Conservation (phyloP, 495 filamentous ascomycete species). For the Glarea lozoyensis region DNA sequence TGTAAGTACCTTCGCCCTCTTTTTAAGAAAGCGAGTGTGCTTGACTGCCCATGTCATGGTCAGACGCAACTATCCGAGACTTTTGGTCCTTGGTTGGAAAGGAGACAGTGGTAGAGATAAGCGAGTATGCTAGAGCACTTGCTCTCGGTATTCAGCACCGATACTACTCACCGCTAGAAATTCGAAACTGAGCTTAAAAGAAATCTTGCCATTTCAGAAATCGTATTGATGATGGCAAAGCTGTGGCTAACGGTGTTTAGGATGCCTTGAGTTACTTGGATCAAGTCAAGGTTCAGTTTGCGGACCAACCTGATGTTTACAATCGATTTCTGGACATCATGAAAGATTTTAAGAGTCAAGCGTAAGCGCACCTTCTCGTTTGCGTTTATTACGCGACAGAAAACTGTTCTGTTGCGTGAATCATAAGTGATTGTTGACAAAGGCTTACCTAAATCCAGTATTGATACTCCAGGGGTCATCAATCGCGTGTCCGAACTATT, state of each 20-base stretch:
- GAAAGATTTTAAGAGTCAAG: slow-evolving; percentile 99
- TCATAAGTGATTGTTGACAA: slow-evolving; percentile 2
- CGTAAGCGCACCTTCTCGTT: slow-evolving; percentile 45
- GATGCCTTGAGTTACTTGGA: slow-evolving; percentile 97
- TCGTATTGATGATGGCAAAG: no score
- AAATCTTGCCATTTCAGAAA: no score
- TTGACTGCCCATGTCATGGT: no score
- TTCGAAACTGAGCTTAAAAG: no score
- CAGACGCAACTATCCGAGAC: no score
- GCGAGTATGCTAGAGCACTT: no score
- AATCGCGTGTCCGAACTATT: slow-evolving; percentile 95
- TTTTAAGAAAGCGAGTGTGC: no score
- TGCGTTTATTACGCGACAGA: background rate
- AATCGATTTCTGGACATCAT: slow-evolving; percentile 98
- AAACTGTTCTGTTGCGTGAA: background rate
- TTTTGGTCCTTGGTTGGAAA: no score
- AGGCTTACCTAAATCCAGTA: slow-evolving; percentile 40
- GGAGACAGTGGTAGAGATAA: no score
- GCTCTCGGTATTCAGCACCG: no score
- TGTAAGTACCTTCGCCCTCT: slow-evolving; percentile 40
- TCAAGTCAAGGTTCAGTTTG: slow-evolving; percentile 97
- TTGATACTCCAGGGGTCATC: slow-evolving; percentile 97
- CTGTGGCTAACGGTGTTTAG: slow-evolving; percentile 31
- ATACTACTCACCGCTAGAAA: no score
- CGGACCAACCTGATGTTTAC: slow-evolving; percentile 95